Evolutionary conservation across 2,329 filamentous ascomycete species (phyloP).

Genomic region (Fusarium cyanostomum): DNA sequence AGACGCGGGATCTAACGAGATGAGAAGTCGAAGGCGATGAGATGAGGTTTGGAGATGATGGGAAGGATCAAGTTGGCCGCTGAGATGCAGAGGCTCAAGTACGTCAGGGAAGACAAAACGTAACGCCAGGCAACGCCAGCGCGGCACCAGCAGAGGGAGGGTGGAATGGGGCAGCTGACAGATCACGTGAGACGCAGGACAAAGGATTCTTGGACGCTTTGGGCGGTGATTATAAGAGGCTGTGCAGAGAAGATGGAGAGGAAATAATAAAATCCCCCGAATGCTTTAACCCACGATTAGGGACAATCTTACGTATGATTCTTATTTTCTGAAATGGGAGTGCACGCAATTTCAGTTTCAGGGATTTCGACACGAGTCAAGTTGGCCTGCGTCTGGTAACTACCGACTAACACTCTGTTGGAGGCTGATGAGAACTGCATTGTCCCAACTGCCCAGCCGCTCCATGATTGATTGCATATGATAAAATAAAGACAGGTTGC

Average conservation of each 20-base stretch:
- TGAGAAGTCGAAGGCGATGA: constrained; percentile 29
- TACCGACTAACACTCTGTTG: neutral
- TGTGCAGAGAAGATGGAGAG: constrained; percentile 4
- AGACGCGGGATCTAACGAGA: constrained; percentile 6
- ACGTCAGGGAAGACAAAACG: constrained; percentile 50
- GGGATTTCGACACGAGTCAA: neutral
- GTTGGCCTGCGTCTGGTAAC: neutral
- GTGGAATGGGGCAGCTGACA: constrained; percentile 41
- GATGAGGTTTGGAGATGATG: constrained; percentile 42
- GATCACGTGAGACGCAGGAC: constrained; percentile 41
- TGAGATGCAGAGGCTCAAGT: constrained; percentile 45
- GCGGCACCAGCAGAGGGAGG: constrained; percentile 29
- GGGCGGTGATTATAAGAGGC: neutral
- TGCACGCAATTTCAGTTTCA: neutral
- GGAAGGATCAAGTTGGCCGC: constrained; percentile 40
- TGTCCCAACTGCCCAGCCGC: neutral
- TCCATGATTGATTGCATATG: neutral
- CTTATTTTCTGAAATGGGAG: neutral
- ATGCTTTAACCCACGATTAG: neutral
- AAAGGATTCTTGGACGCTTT: constrained; percentile 11
- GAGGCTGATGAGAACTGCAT: neutral
- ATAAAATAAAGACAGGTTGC: constrained; percentile 1
- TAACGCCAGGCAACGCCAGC: constrained; percentile 44
- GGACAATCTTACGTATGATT: neutral
- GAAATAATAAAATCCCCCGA: neutral